These are phyloP conservation scores for Blastobotrys parvus DNA, from an alignment of 805 yeast genomes.

Conservation along the genomic window DNA sequence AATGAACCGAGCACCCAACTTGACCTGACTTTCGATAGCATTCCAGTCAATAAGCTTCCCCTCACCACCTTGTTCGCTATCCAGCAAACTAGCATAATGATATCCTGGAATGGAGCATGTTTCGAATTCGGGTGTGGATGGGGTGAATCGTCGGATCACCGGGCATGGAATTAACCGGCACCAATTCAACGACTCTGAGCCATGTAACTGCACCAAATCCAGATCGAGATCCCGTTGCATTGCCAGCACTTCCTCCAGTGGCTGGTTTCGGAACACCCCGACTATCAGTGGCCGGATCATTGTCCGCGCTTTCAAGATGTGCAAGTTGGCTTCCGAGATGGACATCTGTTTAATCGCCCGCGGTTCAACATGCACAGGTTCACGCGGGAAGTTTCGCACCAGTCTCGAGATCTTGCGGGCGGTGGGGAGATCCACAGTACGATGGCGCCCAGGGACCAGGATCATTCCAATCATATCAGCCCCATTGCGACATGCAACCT, in stretches of 20 bases:
- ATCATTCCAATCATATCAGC: constrained; percentile 80
- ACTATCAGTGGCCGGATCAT: constrained; percentile 60
- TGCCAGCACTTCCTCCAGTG: constrained; percentile 48
- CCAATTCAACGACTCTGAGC: constrained; percentile 51
- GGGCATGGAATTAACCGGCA: constrained; percentile 40
- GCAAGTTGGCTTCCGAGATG: constrained; percentile 12
- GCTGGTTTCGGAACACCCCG: constrained; percentile 86
- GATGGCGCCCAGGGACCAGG: constrained; percentile 69
- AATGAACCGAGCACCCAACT: constrained; percentile 37
- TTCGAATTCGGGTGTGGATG: constrained; percentile 36
- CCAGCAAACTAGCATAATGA: constrained; percentile 59
- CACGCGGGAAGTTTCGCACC: constrained; percentile 24
- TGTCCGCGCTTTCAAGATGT: constrained; percentile 7
- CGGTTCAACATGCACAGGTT: constrained; percentile 28
- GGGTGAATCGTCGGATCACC: constrained; percentile 65
- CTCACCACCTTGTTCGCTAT: constrained; percentile 88
- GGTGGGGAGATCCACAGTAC: constrained; percentile 48
- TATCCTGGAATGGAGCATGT: constrained; percentile 26
- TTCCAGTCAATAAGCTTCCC: constrained; percentile 78
- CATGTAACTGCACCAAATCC: constrained; percentile 87
- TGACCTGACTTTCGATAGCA: constrained; percentile 34
- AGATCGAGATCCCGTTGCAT: constrained; percentile 37
- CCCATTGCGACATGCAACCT: constrained; percentile 57
- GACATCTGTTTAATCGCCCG: constrained; percentile 4
- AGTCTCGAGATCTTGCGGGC: constrained; percentile 40